Percentiles rank a stretch among this genome's conserved stretches.
Conservation (phyloP, 2,329 filamentous ascomycete species). For the Colletotrichum abscissum region DNA sequence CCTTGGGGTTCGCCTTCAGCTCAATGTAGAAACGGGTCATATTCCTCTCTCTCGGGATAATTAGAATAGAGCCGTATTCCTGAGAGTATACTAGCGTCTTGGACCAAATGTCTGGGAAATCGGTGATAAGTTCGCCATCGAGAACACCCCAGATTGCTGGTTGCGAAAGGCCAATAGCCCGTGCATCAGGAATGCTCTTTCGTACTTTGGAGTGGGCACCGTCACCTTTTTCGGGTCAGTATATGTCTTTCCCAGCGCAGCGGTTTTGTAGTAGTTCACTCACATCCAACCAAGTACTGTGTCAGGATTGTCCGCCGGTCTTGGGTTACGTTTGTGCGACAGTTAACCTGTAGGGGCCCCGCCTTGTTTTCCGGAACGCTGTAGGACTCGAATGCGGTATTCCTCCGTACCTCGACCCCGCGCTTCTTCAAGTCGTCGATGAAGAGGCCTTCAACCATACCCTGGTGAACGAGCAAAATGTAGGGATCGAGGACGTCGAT, state of each 20-base stretch:
- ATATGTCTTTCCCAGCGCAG: neutral
- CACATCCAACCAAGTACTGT: conserved; percentile 76
- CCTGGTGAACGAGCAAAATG: conserved; percentile 74
- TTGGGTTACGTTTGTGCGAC: conserved; percentile 62
- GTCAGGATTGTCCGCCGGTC: conserved; percentile 63
- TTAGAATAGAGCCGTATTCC: conserved; percentile 75
- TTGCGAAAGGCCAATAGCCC: conserved; percentile 67
- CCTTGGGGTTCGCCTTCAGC: conserved; percentile 59
- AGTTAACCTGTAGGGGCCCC: conserved; percentile 62
- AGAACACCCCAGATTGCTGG: conserved; percentile 75
- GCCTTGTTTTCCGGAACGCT: conserved; percentile 56
- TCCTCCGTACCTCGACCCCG: conserved; percentile 71
- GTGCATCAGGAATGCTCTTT: conserved; percentile 67
- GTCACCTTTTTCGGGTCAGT: conserved; percentile 58
- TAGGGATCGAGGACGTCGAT: conserved; percentile 69
- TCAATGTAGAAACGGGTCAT: conserved; percentile 75
- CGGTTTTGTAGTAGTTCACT: conserved; percentile 35
- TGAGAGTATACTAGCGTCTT: conserved; percentile 78
- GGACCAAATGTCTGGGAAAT: conserved; percentile 81
- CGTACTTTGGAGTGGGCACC: conserved; percentile 79
- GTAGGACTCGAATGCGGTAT: conserved; percentile 72
- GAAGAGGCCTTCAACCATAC: conserved; percentile 79
- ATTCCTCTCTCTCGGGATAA: conserved; percentile 78
- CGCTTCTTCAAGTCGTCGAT: conserved; percentile 75
- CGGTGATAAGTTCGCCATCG: conserved; percentile 76